Evolutionary conservation across 2,329 filamentous ascomycete genomes (phyloP), one percentile per base, ranked within the genome.

Genomic region (Chrysoporthe austroafricana): DNA sequence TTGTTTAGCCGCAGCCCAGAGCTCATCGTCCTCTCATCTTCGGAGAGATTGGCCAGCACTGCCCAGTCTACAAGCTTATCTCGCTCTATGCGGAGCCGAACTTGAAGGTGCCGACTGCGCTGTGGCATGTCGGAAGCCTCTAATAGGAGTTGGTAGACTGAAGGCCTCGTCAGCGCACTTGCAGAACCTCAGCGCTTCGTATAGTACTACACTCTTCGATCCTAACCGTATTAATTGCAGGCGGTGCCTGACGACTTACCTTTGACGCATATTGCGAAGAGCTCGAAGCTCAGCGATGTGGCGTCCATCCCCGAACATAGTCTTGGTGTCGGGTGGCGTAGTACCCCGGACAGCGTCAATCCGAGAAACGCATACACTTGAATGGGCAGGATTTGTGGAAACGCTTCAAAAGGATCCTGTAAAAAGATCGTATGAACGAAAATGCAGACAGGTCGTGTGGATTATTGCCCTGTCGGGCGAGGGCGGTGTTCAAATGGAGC

Each of bases 191-290:
- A 21, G 11, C 21, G 14, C 21, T 14, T 32, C 9, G 16, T 4
- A 4, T 21, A 2, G 1, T 44, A 13, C 5, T 11, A 5, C 16
- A 21, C 3, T 26, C 13, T 11, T 36, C 3, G 13, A 21, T 11
- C 13, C 11, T 5, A 3, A 52, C 14, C 9, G 6, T 34, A 11
- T 32, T 4, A 5, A 26, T 32, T 26, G 26, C 26, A 26, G 26
- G 26, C 26, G 21, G 13, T 16, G 5, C 26, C 4, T 18, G 13
- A 58, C 16, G 3, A 32, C 46, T 11, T 18, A 67, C 61, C 54
- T 60, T 67, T 67, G 54, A 67, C 61, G 42, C 65, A 67, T 63
- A 63, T 67, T 54, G 65, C 65, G 39, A 67, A 67, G 18, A 67
- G 65, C 46, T 67, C 60, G 32, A 67, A 67, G 57, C 66, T 67